Conservation (phyloP, 2,329 filamentous ascomycete genomes). For the Fusarium avenaceum region DNA sequence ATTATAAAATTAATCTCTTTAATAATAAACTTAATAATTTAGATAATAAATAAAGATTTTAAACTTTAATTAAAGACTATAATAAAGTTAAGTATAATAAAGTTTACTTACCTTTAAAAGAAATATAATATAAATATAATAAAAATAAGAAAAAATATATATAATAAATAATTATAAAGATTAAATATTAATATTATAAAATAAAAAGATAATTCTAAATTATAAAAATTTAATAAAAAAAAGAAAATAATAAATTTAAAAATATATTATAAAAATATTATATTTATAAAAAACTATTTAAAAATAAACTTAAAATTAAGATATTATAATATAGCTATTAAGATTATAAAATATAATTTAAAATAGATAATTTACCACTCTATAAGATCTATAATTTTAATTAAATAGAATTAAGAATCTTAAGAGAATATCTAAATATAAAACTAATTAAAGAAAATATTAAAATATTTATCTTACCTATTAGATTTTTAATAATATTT, state of each 20-base stretch:
- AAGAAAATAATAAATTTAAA: slow-evolving; percentile 3
- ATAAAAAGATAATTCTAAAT: background rate
- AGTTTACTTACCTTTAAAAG: no score
- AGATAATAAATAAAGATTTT: no score
- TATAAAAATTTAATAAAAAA: background rate
- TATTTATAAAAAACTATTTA: slow-evolving; percentile 35
- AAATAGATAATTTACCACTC: no score
- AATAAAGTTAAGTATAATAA: no score
- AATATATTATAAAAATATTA: slow-evolving; percentile 31
- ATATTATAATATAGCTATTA: background rate
- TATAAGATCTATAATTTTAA: slow-evolving; percentile 35
- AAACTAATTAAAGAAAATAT: slow-evolving; percentile 38
- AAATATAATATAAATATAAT: no score
- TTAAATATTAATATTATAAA: background rate
- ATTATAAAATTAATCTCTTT: no score
- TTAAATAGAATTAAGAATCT: slow-evolving; percentile 8
- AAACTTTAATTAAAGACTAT: no score
- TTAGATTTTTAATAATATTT: slow-evolving; percentile 34
- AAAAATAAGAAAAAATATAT: no score
- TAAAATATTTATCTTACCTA: background rate
- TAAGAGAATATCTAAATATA: slow-evolving; percentile 11
- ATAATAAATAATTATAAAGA: no score
- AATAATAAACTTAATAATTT: no score
- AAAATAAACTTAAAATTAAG: slow-evolving; percentile 9
- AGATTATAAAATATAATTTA: background rate